Evolutionary conservation across 1,139 yeast species (phyloP).

Genomic region (Debaryomycetaceae sp.): DNA sequence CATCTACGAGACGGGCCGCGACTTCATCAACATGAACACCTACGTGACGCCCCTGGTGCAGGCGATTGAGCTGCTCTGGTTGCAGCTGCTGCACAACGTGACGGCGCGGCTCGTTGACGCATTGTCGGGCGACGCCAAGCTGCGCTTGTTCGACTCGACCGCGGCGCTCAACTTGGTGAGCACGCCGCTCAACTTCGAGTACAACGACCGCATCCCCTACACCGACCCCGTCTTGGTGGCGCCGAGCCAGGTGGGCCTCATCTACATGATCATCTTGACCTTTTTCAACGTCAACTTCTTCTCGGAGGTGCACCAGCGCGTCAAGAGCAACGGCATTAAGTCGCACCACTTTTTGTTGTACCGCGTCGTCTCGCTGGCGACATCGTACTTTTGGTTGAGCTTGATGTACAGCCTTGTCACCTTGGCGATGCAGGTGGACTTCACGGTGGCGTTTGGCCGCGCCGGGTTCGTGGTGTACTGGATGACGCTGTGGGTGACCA

Average conservation of each 20-base stretch:
- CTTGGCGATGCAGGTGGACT: constrained; percentile 41
- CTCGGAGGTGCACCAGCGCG: constrained; percentile 45
- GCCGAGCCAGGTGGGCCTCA: constrained; percentile 71
- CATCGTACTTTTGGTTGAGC: constrained; percentile 33
- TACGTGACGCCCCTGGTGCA: constrained; percentile 23
- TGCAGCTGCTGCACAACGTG: constrained; percentile 11
- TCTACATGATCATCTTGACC: constrained; percentile 68
- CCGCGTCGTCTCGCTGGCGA: constrained; percentile 24
- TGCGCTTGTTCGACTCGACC: constrained; percentile 8
- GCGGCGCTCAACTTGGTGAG: constrained; percentile 20
- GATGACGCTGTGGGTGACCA: constrained; percentile 38
- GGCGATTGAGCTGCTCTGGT: constrained; percentile 18
- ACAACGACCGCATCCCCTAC: constrained; percentile 48
- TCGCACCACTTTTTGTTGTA: constrained; percentile 26
- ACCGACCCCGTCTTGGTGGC: constrained; percentile 50
- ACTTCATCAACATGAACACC: constrained; percentile 24
- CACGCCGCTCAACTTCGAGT: constrained; percentile 33
- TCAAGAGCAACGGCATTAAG: constrained; percentile 32
- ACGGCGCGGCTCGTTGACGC: constrained; percentile 2
- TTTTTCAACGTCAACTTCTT: constrained; percentile 55
- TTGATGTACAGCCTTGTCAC: constrained; percentile 37
- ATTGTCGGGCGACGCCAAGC: constrained; percentile 5
- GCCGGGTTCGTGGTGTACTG: constrained; percentile 43
- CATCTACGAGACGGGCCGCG: constrained; percentile 41
- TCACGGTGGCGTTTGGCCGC: constrained; percentile 33